Percentiles rank a stretch among this genome's conserved stretches.
phyloP scores from a whole-genome alignment of 2,329 filamentous ascomycete genomes.

The Fusarium drepaniforme region DNA sequence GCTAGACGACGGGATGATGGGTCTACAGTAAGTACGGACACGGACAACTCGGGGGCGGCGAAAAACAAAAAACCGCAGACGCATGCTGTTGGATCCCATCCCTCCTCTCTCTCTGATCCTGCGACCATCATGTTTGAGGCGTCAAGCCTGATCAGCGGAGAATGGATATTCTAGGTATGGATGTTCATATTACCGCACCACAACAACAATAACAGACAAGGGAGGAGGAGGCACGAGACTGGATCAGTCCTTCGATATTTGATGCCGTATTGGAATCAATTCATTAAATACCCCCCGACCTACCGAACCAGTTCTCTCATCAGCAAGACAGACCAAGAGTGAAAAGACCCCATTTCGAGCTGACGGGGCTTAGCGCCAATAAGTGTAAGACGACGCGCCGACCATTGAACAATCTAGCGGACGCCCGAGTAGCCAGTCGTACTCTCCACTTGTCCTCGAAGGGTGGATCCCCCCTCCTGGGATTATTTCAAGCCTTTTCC shows the following conservation, averaged over 20 bases:
- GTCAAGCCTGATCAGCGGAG: conserved; percentile 3
- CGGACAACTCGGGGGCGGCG: conserved; percentile 2
- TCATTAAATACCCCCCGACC: background rate
- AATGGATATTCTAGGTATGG: background rate
- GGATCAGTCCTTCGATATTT: background rate
- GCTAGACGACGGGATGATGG: background rate
- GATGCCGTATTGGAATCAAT: background rate
- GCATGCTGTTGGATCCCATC: background rate
- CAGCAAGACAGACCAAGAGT: background rate
- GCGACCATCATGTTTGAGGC: background rate
- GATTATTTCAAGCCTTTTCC: conserved; percentile 5
- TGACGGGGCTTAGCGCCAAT: conserved; percentile 34
- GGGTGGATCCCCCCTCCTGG: background rate
- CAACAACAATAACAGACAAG: background rate
- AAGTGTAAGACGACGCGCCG: conserved; percentile 26
- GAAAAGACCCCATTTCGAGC: conserved; percentile 14
- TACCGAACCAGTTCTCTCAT: background rate
- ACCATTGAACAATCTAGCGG: conserved; percentile 5
- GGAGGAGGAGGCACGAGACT: background rate
- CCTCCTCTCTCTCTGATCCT: conserved; percentile 8
- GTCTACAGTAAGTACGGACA: background rate
- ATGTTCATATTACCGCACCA: background rate
- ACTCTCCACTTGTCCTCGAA: background rate
- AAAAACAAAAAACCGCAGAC: conserved; percentile 1
- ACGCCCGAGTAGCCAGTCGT: background rate